Conservation (phyloP, 768 basidiomycete species). For the Dioszegia crocea region DNA sequence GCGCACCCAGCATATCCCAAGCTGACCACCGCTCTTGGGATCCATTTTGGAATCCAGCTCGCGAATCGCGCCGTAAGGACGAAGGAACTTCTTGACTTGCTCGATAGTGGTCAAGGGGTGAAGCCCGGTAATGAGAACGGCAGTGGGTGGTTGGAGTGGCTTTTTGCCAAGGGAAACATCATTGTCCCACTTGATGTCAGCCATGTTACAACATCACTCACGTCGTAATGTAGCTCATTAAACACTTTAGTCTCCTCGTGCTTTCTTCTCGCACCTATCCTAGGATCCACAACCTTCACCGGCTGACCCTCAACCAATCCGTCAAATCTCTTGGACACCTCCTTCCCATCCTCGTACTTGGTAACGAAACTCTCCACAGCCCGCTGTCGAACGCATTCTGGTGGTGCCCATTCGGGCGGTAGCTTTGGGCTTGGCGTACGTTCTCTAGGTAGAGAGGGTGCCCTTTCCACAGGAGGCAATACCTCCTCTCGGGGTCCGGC, state of each 20-base stretch:
- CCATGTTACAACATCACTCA: conserved; percentile 16
- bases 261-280: conserved; percentile 17
- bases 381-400: conserved; percentile 14
- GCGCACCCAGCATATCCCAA: conserved; percentile 75
- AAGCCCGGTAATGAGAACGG: conserved; percentile 68
- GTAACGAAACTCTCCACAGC: conserved; percentile 10
- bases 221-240: conserved; percentile 39
- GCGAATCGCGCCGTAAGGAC: conserved; percentile 59
- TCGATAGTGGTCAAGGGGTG: conserved; percentile 66
- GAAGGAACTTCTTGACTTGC: conserved; percentile 65
- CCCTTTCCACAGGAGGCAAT: too few relatives aligned
- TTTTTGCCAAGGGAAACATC: conserved; percentile 64
- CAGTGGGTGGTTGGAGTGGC: conserved; percentile 58
- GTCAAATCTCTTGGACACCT: conserved; percentile 20
- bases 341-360: conserved; percentile 25
- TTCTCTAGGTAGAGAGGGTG: too few relatives aligned
- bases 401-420: conserved; percentile 17
- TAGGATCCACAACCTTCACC: conserved; percentile 18
- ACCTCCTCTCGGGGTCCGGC: too few relatives aligned
- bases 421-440: too few relatives aligned
- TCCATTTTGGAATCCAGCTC: conserved; percentile 76
- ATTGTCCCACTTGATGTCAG: conserved; percentile 62
- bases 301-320: conserved; percentile 10
- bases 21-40: conserved; percentile 68
- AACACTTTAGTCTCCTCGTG: conserved; percentile 21